These are phyloP conservation scores for Clavispora phyllophila DNA, from an alignment of 805 yeast genomes.

Conservation along the genomic window DNA sequence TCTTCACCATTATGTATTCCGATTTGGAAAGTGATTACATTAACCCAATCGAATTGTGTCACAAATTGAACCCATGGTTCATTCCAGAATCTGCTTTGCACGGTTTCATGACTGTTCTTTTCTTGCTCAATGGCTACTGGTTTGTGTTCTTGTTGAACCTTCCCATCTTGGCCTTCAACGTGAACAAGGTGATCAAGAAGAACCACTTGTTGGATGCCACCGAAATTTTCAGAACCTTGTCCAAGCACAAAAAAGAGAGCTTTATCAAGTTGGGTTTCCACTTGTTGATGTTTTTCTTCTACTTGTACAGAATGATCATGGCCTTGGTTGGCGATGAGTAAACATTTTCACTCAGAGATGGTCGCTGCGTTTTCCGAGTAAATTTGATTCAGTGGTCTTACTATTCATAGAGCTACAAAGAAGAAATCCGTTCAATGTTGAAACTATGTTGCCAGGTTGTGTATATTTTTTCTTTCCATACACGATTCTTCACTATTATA, in stretches of 20 bases:
- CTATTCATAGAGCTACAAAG: not conserved
- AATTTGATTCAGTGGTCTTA: not conserved
- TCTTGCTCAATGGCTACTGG: slow-evolving; percentile 90
- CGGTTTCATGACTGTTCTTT: slow-evolving; percentile 60
- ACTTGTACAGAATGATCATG: slow-evolving; percentile 93
- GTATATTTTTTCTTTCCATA: not conserved
- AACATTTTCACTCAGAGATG: not conserved
- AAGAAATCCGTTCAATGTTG: not conserved
- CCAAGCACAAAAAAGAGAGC: slow-evolving; percentile 88
- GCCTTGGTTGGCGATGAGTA: slow-evolving; percentile 71
- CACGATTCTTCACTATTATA: not conserved
- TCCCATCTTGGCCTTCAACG: slow-evolving; percentile 82
- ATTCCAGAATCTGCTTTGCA: slow-evolving; percentile 88
- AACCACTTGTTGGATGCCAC: slow-evolving; percentile 92
- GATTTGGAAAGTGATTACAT: slow-evolving; percentile 95
- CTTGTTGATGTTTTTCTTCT: slow-evolving; percentile 87
- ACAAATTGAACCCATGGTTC: slow-evolving; percentile 82
- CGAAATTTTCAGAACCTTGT: slow-evolving; percentile 90
- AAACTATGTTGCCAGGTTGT: not conserved
- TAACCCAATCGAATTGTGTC: slow-evolving; percentile 95
- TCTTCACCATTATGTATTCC: slow-evolving; percentile 91
- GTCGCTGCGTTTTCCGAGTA: not conserved
- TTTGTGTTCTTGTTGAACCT: slow-evolving; percentile 75
- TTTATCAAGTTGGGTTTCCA: slow-evolving; percentile 89
- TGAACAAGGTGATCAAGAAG: slow-evolving; percentile 71